phyloP scores from a whole-genome alignment of 805 yeast species.

The Wickerhamomyces chambardii region DNA sequence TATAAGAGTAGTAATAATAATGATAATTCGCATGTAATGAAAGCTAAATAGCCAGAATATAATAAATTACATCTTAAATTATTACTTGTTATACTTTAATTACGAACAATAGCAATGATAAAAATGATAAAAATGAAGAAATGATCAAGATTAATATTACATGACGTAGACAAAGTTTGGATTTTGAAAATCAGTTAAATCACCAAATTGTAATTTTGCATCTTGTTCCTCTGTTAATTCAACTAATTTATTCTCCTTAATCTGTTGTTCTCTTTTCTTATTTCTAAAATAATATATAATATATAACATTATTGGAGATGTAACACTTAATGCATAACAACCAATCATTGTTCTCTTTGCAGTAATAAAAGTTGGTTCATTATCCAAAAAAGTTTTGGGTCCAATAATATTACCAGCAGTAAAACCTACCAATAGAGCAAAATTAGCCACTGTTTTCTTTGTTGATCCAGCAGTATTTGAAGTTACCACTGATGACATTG shows the following conservation, averaged over 20 bases:
- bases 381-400: constrained; percentile 36
- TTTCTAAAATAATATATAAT: neutral
- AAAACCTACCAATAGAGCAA: constrained; percentile 35
- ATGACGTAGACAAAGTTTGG: constrained; percentile 24
- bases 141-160: too few relatives aligned
- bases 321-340: constrained; percentile 19
- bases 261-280: constrained; percentile 1
- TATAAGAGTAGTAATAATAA: too few relatives aligned
- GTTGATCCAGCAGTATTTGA: constrained; percentile 37
- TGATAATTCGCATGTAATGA: too few relatives aligned
- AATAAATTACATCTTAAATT: too few relatives aligned
- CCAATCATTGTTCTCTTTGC: constrained; percentile 33
- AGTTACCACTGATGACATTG: neutral
- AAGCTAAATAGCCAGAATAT: too few relatives aligned
- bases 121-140: too few relatives aligned
- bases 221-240: constrained; percentile 20
- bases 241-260: constrained; percentile 21
- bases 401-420: constrained; percentile 48
- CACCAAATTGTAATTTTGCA: constrained; percentile 25
- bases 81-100: too few relatives aligned
- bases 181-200: constrained; percentile 33
- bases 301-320: constrained; percentile 1
- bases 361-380: constrained; percentile 31
- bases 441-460: constrained; percentile 38
- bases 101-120: too few relatives aligned